Percentiles rank a stretch among this genome's conserved stretches.
Conservation (phyloP, 768 basidiomycete genomes). For the Lentinus brumalis region DNA sequence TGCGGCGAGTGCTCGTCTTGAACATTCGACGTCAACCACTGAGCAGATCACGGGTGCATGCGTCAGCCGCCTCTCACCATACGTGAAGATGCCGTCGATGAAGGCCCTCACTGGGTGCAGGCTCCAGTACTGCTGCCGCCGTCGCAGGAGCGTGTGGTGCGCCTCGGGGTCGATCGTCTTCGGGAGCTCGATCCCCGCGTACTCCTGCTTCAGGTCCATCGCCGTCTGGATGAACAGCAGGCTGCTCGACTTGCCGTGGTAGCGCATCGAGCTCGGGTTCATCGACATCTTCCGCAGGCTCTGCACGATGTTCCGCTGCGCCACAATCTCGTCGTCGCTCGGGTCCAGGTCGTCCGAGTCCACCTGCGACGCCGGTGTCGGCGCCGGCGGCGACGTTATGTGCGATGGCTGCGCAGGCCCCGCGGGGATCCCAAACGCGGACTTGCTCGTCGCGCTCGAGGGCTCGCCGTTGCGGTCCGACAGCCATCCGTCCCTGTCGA, state of each 20-base stretch:
- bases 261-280: conserved; percentile 32
- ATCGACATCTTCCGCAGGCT: conserved; percentile 32
- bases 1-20: conserved; percentile 30
- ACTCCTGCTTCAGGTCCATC: conserved; percentile 40
- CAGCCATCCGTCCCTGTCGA: conserved; percentile 43
- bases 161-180: conserved; percentile 15
- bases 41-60: neutral
- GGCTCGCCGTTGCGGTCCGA: conserved; percentile 19
- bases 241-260: conserved; percentile 47
- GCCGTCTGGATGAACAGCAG: conserved; percentile 44
- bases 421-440: conserved; percentile 23
- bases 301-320: conserved; percentile 31
- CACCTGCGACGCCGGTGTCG: conserved; percentile 13
- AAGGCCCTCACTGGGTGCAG: conserved; percentile 32
- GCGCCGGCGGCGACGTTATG: conserved; percentile 14
- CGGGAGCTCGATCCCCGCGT: conserved; percentile 27
- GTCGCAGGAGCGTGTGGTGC: conserved; percentile 27
- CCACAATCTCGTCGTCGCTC: conserved; percentile 30
- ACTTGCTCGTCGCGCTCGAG: conserved; percentile 10
- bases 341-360: conserved; percentile 33
- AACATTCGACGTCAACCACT: conserved; percentile 32
- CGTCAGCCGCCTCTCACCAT: neutral
- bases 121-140: conserved; percentile 54
- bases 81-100: neutral
- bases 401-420: conserved; percentile 11